Base-by-base conservation (phyloP, 2,329 filamentous ascomycete species). In the Magnaporthiopsis incrustans region DNA sequence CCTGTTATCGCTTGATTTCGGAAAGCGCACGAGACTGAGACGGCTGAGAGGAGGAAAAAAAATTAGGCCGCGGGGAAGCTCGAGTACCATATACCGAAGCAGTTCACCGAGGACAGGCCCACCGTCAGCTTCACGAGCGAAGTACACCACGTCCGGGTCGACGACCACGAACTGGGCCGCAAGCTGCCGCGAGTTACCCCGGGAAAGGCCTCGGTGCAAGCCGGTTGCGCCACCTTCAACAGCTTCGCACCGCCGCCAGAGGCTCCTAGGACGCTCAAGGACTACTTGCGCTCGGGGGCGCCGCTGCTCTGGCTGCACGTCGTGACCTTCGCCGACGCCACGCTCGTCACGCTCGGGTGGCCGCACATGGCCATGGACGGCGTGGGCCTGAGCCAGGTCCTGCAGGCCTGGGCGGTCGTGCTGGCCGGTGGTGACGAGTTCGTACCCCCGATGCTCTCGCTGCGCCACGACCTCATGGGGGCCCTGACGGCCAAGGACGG, bases 351-450 rank as follows among this genome's bases (percentile, higher is more conserved):
- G 0, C 66, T 85, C 0, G 71, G 72, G 1, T 82, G 76, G 71
- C 76, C 78, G 2, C 83, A 85, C 68, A 77, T 76, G 0, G 69
- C 82, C 7, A 77, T 78, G 65, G 82, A 84, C 66, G 78, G 73
- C 3, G 73, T 80, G 67, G 81, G 79, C 4, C 73, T 74, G 33
- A 68, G 71, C 3, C 75, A 72, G 1, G 70, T 85, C 10, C 66
- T 84, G 3, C 67, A 74, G 0, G 77, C 74, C 10, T 85, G 82
- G 82, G 79, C 73, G 0, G 70, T 76, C 1, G 75, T 81, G 0
- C 69, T 85, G 2, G 73, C 75, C 8, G 80, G 78, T 1, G 70
- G 73, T 3, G 77, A 79, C 32, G 68, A 70, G 14, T 73, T 81
- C 57, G 75, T 83, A 0, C 70, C 71, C 7, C 72, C 73, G 3